Evolutionary conservation across 495 filamentous ascomycete species (phyloP), one percentile per base, ranked within the genome.

Genomic region (Xylaria bambusicola): DNA sequence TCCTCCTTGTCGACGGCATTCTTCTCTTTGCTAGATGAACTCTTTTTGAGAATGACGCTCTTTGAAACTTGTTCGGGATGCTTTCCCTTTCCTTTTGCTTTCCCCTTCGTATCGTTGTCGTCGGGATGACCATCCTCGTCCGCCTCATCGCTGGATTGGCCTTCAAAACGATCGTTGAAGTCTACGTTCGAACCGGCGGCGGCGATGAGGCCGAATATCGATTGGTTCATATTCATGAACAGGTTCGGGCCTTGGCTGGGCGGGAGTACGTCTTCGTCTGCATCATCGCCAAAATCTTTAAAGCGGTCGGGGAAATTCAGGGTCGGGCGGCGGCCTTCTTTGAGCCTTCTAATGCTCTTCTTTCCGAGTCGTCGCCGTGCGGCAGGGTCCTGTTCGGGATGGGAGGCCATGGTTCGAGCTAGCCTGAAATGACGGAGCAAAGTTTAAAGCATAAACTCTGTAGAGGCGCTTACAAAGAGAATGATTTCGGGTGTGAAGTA

Each of bases 171-270:
- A 52, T 88, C 81, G 69, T 88, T 85, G 69, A 93, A 90, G 68
- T 93, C 88, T 20, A 86, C 86, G 47, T 83, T 84, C 52, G 89
- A 90, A 6, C 91, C 91, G 38, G 91, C 92, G n/a, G 91, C 89
- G 15, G 93, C 90, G 60, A 98, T 93, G 74, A 98, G 82, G 52
- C 91, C 92, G 73, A 97, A 96, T 51, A 98, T 82, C 49, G 90
- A 93, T 75, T 97, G 93, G 73, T 97, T 93, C 89, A 96, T 90
- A 62, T 90, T 89, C 78, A 80, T 78, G 45, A 77, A 76, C 67
- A 80, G 77, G 48, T 73, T 69, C 7, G 77, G 71, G 23, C 69
- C 71, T 52, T 79, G 77, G 44, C 69, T 76, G 3, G 86, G 84
- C 21, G 87, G 86, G 13, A 86, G 84, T 42, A 87, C 88, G 73